Conservation (phyloP, 163 green algal genomes). For the Picocystis sp. region DNA sequence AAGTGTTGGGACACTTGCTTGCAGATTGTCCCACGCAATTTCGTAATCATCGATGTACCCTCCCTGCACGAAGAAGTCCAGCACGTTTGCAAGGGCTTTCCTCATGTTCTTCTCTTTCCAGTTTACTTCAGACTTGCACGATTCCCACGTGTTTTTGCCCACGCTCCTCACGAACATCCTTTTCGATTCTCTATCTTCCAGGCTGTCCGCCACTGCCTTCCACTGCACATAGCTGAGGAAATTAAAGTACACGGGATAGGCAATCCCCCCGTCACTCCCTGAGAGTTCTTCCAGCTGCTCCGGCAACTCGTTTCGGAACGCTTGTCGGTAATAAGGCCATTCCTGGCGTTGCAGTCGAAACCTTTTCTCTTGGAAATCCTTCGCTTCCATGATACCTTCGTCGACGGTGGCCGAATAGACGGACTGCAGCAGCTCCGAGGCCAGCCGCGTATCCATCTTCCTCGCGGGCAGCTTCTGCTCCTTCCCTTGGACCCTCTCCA, state of each 20-base stretch:
- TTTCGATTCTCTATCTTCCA: conserved; percentile 5
- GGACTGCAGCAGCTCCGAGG: too few relatives aligned
- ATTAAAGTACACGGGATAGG: conserved; percentile 18
- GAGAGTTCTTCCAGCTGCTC: not conserved
- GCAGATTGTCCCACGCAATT: conserved; percentile 18
- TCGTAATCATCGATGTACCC: conserved; percentile 22
- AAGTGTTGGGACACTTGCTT: conserved; percentile 12
- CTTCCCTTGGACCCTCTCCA: too few relatives aligned
- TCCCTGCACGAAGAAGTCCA: conserved; percentile 12
- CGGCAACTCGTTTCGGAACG: not conserved
- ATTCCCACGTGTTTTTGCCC: not conserved
- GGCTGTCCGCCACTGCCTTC: conserved; percentile 14
- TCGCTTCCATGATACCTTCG: conserved; percentile 7
- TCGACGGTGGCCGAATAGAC: too few relatives aligned
- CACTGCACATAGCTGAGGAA: conserved; percentile 18
- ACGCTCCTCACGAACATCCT: not conserved
- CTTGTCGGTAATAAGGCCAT: conserved; percentile 17
- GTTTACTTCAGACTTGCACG: not conserved
- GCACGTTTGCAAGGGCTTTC: not conserved
- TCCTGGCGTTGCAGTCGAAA: conserved; percentile 21
- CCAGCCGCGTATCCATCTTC: too few relatives aligned
- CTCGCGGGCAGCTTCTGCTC: too few relatives aligned
- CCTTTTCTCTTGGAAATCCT: conserved; percentile 20
- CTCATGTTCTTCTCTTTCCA: too few relatives aligned
- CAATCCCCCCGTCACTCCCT: not conserved